Percentiles rank a stretch among this genome's conserved stretches.
Evolutionary conservation across 169 alveolate species (phyloP).

Genomic region (Plasmodium berghei): DNA sequence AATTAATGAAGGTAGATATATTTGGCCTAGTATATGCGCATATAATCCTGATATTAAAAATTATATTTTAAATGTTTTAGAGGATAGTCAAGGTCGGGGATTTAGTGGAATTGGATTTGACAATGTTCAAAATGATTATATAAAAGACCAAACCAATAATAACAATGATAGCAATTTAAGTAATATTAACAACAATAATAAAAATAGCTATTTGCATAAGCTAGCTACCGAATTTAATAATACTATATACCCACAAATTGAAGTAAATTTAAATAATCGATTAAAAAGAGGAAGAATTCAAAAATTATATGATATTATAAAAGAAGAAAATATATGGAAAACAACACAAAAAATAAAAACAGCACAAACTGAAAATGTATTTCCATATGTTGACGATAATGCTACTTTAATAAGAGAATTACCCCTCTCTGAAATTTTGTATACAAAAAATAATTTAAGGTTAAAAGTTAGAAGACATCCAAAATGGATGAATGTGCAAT

Average conservation of each 20-base stretch:
- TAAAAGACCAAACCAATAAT: constrained; percentile 14
- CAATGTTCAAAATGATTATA: constrained; percentile 47
- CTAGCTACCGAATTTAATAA: constrained; percentile 65
- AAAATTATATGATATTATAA: constrained; percentile 76
- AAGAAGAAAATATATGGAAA: constrained; percentile 82
- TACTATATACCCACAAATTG: constrained; percentile 50
- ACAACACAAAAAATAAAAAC: constrained; percentile 77
- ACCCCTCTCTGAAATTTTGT: constrained; percentile 77
- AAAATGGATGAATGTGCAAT: constrained; percentile 80
- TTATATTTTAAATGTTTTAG: constrained; percentile 81
- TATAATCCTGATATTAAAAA: constrained; percentile 78
- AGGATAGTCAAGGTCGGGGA: constrained; percentile 76
- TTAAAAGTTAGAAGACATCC: constrained; percentile 83
- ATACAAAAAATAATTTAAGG: constrained; percentile 81
- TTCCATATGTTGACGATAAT: constrained; percentile 86
- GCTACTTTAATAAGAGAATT: constrained; percentile 82
- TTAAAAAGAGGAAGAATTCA: constrained; percentile 75
- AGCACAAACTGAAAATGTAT: constrained; percentile 79
- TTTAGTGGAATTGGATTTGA: constrained; percentile 83
- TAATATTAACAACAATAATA: constrained; percentile 17
- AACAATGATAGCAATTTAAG: constrained; percentile 29
- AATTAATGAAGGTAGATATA: constrained; percentile 80
- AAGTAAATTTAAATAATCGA: constrained; percentile 10
- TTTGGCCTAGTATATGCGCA: constrained; percentile 82
- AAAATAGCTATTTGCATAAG: constrained; percentile 39